Evolutionary conservation across 139 green algal genomes (phyloP).

Genomic region (Prasinococcaceae sp.): DNA sequence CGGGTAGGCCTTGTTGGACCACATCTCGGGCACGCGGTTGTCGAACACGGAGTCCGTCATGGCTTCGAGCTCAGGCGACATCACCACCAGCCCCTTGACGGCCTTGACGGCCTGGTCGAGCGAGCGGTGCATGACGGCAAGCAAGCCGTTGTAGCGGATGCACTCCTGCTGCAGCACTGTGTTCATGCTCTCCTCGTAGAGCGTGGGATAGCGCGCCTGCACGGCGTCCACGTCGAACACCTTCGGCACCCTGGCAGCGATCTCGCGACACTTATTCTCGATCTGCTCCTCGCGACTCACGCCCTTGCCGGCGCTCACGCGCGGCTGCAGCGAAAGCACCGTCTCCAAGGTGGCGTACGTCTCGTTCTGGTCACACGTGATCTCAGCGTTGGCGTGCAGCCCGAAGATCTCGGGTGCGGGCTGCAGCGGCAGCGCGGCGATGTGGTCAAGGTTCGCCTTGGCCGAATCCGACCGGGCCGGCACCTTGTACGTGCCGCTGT

Average conservation of each 20-base stretch:
- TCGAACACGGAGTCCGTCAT: slow-evolving; percentile 54
- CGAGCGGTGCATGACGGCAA: slow-evolving; percentile 36
- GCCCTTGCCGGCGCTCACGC: slow-evolving; percentile 27
- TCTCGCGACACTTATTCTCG: slow-evolving; percentile 26
- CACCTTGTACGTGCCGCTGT: slow-evolving; percentile 1
- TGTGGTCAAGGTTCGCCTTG: slow-evolving; percentile 34
- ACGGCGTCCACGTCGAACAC: slow-evolving; percentile 55
- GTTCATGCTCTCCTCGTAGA: slow-evolving; percentile 75
- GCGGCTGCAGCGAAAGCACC: slow-evolving; percentile 56
- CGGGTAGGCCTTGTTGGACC: slow-evolving; percentile 64
- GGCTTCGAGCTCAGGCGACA: slow-evolving; percentile 58
- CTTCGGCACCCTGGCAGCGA: slow-evolving; percentile 27
- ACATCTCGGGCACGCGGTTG: slow-evolving; percentile 69
- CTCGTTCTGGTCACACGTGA: slow-evolving; percentile 58
- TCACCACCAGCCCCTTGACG: slow-evolving; percentile 46
- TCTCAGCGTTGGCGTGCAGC: slow-evolving; percentile 43
- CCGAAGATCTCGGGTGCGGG: slow-evolving; percentile 37
- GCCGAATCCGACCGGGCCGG: background rate
- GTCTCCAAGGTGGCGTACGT: slow-evolving; percentile 60
- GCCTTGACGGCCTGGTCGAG: slow-evolving; percentile 45
- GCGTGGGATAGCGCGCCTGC: slow-evolving; percentile 43
- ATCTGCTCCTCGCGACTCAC: slow-evolving; percentile 36
- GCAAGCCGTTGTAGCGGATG: slow-evolving; percentile 54
- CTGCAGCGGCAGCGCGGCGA: slow-evolving; percentile 29
- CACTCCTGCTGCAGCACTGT: slow-evolving; percentile 57